Evolutionary conservation across 805 yeast genomes (phyloP).

Genomic region (Ogataea kodamae): DNA sequence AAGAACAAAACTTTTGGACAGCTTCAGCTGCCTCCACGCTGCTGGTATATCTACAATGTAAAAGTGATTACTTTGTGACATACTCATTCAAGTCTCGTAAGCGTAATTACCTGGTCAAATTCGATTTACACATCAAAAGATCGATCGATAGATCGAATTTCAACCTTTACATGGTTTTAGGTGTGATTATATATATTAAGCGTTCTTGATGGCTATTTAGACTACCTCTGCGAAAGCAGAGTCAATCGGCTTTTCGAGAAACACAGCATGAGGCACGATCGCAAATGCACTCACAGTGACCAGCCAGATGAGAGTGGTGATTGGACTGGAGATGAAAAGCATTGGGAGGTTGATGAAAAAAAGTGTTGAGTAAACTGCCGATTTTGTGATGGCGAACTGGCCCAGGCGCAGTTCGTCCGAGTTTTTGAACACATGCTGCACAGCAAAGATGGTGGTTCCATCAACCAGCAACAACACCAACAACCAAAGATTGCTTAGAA

Average conservation of each 20-base stretch:
- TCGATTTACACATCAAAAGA: too few relatives aligned
- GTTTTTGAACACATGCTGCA: constrained; percentile 33
- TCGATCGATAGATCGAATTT: too few relatives aligned
- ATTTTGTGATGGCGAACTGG: constrained; percentile 65
- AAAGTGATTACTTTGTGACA: too few relatives aligned
- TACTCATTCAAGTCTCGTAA: too few relatives aligned
- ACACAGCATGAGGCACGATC: constrained; percentile 80
- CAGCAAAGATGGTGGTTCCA: constrained; percentile 39
- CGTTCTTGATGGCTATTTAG: constrained; percentile 24
- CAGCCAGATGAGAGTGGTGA: constrained; percentile 88
- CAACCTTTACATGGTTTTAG: too few relatives aligned
- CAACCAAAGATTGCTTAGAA: constrained; percentile 76
- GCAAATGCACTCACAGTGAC: constrained; percentile 78
- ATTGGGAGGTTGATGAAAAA: constrained; percentile 55
- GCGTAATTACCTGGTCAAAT: too few relatives aligned
- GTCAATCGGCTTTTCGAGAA: constrained; percentile 94
- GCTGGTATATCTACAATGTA: too few relatives aligned
- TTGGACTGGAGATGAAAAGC: constrained; percentile 75
- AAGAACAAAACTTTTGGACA: too few relatives aligned
- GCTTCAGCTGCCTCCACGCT: too few relatives aligned
- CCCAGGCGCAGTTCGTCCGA: constrained; percentile 26
- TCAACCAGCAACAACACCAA: constrained; percentile 64
- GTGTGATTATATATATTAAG: constrained; percentile 3
- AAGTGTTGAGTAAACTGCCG: constrained; percentile 81
- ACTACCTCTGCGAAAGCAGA: constrained; percentile 79